Base-by-base conservation (phyloP, 495 filamentous ascomycete species). In the Penicillium samsonianum region DNA sequence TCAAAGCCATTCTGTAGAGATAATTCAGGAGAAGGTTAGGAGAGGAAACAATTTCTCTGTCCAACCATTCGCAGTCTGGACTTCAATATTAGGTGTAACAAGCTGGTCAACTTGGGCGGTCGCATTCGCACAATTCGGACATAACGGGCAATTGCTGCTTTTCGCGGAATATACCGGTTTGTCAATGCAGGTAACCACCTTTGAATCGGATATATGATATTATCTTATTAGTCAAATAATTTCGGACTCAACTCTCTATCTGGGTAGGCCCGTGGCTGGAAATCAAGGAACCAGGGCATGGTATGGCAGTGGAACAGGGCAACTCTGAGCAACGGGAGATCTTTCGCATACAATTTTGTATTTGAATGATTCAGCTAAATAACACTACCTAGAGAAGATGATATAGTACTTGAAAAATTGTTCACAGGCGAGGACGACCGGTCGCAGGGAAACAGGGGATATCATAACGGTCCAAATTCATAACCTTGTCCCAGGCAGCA, bases 401-500 rank as follows among this genome's bases (percentile, higher is more conserved):
- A 20, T 16, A 26, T 38, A 6, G 10, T 38, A 37, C 20, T 53
- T 14, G 16, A 48, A 41, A 25, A 11, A 48, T 53, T 30, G 14
- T 64, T 69, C 54, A 69, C 41, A 69, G 65, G 44, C 65, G 67
- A 55, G 61, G 61, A 33, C 67, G 67, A 44, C 64, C 60, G 30
- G 53, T 57, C 30, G 20, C 50, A 17, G 57, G 50, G 37, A 58
- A 57, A 22, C 58, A 62, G 20, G 50, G 33, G 53, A 86, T 48
- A 64, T 89, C 86, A 61, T 82, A 90, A 14, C 87, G 82, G 60
- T 89, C 87, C 63, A 87, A 65, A 63, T 87, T 84, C 81, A 84
- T 83, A 2, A 89, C 83, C 82, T 90, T 90, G 56, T 77, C 70
- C 87, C 87, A 90, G 20, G 82, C 85, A 17, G 76, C 77, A 1